These are phyloP conservation scores for Kurtzmaniella natalensis DNA, from an alignment of 1,139 yeast genomes.

Conservation along the genomic window DNA sequence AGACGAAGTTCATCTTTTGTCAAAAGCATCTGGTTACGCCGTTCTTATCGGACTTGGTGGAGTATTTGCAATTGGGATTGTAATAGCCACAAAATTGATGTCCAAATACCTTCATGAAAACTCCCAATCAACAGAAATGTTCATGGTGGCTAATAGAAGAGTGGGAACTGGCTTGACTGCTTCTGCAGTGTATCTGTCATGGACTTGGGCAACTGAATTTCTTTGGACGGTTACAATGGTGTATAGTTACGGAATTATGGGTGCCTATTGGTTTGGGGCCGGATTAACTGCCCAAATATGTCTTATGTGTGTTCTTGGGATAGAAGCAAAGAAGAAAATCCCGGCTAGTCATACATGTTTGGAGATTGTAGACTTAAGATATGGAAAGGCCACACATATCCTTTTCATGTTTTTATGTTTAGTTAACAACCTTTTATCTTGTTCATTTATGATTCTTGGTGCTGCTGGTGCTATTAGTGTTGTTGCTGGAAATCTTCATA, in stretches of 20 bases:
- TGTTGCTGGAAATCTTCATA: constrained; percentile 28
- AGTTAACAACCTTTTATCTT: constrained; percentile 27
- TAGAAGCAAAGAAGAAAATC: constrained; percentile 25
- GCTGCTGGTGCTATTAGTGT: constrained; percentile 31
- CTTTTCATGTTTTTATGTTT: constrained; percentile 26
- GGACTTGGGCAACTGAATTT: constrained; percentile 30
- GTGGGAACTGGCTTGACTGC: constrained; percentile 24
- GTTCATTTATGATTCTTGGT: constrained; percentile 32
- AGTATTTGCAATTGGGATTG: constrained; percentile 25
- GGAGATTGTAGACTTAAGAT: constrained; percentile 26
- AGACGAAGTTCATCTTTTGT: constrained; percentile 8
- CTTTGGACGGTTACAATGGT: constrained; percentile 24
- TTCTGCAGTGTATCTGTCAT: constrained; percentile 23
- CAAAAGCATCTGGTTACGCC: constrained; percentile 25
- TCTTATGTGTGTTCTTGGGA: constrained; percentile 23
- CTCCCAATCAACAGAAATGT: constrained; percentile 24
- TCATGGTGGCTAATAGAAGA: constrained; percentile 24
- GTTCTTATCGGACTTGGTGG: constrained; percentile 26
- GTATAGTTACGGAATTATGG: constrained; percentile 23
- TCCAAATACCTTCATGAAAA: constrained; percentile 22
- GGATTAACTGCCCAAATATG: constrained; percentile 28
- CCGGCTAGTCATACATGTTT: constrained; percentile 26
- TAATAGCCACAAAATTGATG: constrained; percentile 21
- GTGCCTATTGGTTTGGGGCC: constrained; percentile 23
- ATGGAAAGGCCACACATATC: constrained; percentile 25